phyloP scores from a whole-genome alignment of 805 yeast species.

The Kazachstania psychrophila region DNA sequence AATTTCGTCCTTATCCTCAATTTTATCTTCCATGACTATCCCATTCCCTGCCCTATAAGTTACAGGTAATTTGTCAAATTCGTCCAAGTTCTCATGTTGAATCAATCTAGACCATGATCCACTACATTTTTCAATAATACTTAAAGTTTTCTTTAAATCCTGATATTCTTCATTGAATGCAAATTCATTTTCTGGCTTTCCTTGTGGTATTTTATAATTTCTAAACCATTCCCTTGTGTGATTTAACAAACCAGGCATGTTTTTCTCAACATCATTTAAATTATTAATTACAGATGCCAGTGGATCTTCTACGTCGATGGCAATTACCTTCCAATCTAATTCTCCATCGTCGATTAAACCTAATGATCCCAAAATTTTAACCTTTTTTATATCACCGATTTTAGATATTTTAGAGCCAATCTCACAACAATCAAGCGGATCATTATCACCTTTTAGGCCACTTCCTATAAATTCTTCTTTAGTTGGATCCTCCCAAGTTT shows the following conservation, averaged over 20 bases:
- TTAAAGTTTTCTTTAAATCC: conserved; percentile 48
- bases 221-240: conserved; percentile 73
- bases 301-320: conserved; percentile 58
- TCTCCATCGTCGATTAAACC: conserved; percentile 90
- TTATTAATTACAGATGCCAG: conserved; percentile 50
- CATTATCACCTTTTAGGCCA: conserved; percentile 71
- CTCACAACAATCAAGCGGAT: conserved; percentile 91
- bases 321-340: conserved; percentile 88
- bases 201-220: conserved; percentile 75
- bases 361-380: conserved; percentile 64
- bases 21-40: conserved; percentile 16
- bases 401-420: conserved; percentile 55
- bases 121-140: conserved; percentile 53
- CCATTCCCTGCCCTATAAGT: conserved; percentile 49
- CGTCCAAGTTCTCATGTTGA: conserved; percentile 28
- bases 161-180: conserved; percentile 64
- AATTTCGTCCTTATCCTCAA: conserved; percentile 26
- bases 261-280: conserved; percentile 56
- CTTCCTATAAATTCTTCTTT: conserved; percentile 33
- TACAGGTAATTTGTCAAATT: conserved; percentile 21
- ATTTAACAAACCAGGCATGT: conserved; percentile 62
- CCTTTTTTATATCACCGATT: conserved; percentile 58
- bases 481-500: conserved; percentile 97
- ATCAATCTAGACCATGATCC: conserved; percentile 58
- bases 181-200: conserved; percentile 65